Base-by-base conservation (phyloP, 768 basidiomycete genomes). In the Leucogyrophana mollusca region DNA sequence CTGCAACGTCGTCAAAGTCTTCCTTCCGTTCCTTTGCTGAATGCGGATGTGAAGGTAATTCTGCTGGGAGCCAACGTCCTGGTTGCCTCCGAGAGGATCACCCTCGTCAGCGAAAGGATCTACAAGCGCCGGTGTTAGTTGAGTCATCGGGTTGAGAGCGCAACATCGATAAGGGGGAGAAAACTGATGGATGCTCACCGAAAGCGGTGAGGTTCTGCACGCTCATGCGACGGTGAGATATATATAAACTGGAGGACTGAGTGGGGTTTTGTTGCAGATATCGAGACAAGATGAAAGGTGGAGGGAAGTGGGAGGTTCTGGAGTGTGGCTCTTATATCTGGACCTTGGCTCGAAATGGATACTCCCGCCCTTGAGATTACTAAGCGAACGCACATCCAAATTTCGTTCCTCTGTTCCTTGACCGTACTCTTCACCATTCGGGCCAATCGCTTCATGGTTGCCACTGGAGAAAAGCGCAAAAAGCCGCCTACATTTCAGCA, bases 21-120 rank as follows among this genome's bases (percentile, higher is more conserved):
- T 99, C 62, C 96, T 82, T 52, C 96, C 96, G 81, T 98, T 99
- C 64, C 96, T 83, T 72, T 99, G 96, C 70, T 99, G 96, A 61
- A 99, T 90, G 75, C 96, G 92, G 64, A 95, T 90, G 68, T 94
- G 92, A 66, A 94, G 89, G 68, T 91, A 86, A 66, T 90, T 83
- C 60, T 82, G 71, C 66, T 84, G 82, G 54, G 87, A 85, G 56
- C 87, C 87, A 61, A 90, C 87, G 76, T 89, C 84, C 59, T 83
- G 71, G 61, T 66, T 78, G 60, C 76, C 76, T 65, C 73, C 82
- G 62, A 90, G 86, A 63, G 85, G 83, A 70, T 91, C 90, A 61
- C 83, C 87, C 71, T 90, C 89, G 72, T 94, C 94, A 75, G 89
- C 90, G 78, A 95, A 95, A 76, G 93, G 93, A 82, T 95, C 94